Percentiles rank a stretch among this genome's conserved stretches.
phyloP scores from a whole-genome alignment of 2,329 filamentous ascomycete genomes.

The Monosporascus sp. region DNA sequence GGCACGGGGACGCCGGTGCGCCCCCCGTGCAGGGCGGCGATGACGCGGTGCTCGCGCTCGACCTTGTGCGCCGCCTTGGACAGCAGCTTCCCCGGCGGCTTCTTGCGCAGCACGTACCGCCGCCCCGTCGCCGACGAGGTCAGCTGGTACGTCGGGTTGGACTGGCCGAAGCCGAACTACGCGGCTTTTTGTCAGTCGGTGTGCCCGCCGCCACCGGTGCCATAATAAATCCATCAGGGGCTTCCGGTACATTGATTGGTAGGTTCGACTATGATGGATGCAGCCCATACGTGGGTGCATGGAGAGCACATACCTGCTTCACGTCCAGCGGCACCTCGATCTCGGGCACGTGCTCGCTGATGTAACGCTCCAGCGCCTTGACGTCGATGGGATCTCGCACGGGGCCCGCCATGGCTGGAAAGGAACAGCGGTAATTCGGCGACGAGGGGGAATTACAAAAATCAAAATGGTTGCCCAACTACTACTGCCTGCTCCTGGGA shows the following conservation, averaged over 20 bases:
- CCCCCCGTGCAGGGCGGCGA: conserved; percentile 64
- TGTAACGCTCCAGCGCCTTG: conserved; percentile 70
- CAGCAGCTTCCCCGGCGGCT: conserved; percentile 88
- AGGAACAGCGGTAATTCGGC: neutral
- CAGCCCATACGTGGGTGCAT: neutral
- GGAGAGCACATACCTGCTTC: conserved; percentile 64
- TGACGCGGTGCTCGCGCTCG: conserved; percentile 89
- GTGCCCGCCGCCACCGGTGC: no score
- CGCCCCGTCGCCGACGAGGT: conserved; percentile 58
- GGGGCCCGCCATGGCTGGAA: conserved; percentile 64
- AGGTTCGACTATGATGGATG: no score
- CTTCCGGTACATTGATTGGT: no score
- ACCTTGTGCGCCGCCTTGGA: conserved; percentile 95
- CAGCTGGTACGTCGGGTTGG: conserved; percentile 93
- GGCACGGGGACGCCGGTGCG: conserved; percentile 80
- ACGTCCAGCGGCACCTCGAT: conserved; percentile 79
- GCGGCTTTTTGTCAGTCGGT: neutral
- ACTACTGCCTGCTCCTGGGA: no score
- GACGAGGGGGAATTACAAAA: no score
- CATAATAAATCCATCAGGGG: neutral
- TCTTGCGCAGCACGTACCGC: conserved; percentile 91
- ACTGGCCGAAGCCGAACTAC: conserved; percentile 95
- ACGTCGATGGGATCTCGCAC: conserved; percentile 90
- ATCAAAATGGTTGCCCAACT: no score
- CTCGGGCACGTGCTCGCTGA: conserved; percentile 70